Evolutionary conservation across 2,329 filamentous ascomycete genomes (phyloP), one percentile per base, ranked within the genome.

Genomic region (Penicillium sumatraense): DNA sequence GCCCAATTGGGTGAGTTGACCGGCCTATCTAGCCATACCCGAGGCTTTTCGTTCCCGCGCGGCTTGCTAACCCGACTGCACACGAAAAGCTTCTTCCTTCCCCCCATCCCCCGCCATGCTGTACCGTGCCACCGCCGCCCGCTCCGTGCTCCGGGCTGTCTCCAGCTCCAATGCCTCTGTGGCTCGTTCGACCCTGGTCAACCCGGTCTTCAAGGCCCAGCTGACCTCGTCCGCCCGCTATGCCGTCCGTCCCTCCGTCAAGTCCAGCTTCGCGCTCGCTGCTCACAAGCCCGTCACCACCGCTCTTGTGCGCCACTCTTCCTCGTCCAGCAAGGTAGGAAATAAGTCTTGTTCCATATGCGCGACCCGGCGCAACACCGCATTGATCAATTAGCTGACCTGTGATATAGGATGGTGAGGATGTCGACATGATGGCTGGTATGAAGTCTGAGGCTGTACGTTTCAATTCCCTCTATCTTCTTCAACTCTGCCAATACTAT

Each of bases 381-480:
- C 14, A 80, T 83, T 52, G 78, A 80, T 60, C 72, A 83, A 45
- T 73, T 83, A 20, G 13, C 21, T 44, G 35, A 78, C 84, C 23
- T 58, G 68, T 18, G 23, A 10, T 31, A 57, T 62, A 75, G 52
- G 72, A 69, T 44, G 67, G 60, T 10, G 62, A 65, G 2, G 54
- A 62, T 49, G 51, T 66, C 48, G 78, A 83, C 60, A 79, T 83
- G 77, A 75, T 81, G 68, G 79, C 75, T 45, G 80, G 80, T 45
- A 76, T 86, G 57, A 80, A 76, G 63, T 68, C 75, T 49, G 83
- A 86, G 67, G 68, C 90, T 68, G 88, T 90, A 80, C 38, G 82
- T n/a, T 10, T n/a, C n/a, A n/a, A 18, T 26, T 29, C 31, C 18
- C 20, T 21, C 11, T 21, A 42, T 21, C n/a, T 40, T 24, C n/a